These are phyloP conservation scores for Neofusicoccum cordaticola DNA, from an alignment of 2,329 filamentous ascomycete genomes.

Conservation along the genomic window DNA sequence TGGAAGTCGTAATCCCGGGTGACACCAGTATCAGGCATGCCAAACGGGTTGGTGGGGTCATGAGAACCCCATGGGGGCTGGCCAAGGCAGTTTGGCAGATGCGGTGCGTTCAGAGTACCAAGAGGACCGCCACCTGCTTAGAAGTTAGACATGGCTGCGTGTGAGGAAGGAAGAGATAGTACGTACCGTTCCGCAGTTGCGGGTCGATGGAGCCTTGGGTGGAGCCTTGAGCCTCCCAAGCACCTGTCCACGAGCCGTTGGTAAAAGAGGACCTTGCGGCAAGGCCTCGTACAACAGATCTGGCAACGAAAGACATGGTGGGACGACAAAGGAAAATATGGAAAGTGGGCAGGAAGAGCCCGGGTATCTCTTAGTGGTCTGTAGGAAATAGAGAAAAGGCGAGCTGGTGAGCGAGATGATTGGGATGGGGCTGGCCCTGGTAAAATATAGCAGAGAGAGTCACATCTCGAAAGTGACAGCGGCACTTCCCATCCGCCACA, in stretches of 20 bases:
- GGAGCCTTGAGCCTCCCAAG: not conserved
- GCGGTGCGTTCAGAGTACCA: constrained; percentile 6
- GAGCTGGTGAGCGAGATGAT: not conserved
- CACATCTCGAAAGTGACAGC: not conserved
- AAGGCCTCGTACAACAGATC: constrained; percentile 1
- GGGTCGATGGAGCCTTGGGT: constrained; percentile 1
- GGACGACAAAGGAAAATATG: not conserved
- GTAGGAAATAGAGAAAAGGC: not conserved
- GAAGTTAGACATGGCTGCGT: not conserved
- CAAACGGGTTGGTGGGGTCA: not conserved
- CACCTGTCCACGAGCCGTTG: constrained; percentile 4
- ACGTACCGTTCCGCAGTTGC: constrained; percentile 7
- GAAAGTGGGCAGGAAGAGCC: not conserved
- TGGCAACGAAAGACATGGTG: constrained; percentile 15
- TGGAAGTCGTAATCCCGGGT: constrained; percentile 24
- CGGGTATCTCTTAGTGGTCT: not conserved
- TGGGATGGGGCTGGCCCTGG: not conserved
- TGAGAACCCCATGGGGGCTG: not conserved
- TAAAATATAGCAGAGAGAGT: too few species aligned
- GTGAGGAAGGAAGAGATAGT: not conserved
- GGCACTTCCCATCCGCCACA: not conserved
- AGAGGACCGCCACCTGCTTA: not conserved
- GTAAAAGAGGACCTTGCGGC: not conserved
- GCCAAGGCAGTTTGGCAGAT: not conserved
- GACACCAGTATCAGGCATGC: constrained; percentile 33